Evolutionary conservation across 140 eudicot genomes (phyloP), one percentile per base, ranked within the genome.

Genomic region (Flaveria floridana): DNA sequence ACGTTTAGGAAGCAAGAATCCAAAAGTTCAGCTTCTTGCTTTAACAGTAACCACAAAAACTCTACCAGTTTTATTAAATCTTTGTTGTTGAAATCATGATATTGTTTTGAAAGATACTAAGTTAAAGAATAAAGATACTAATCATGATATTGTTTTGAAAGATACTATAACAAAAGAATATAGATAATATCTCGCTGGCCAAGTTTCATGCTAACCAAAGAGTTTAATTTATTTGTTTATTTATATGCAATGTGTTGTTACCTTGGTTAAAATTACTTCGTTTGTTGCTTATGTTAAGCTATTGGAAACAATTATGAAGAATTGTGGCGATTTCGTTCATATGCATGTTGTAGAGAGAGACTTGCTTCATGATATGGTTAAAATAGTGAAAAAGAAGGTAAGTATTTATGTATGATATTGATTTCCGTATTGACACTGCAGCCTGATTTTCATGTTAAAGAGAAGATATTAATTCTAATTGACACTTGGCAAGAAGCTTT

Each of bases 401-500:
- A 62, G 80, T 64, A 2, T 50, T 20, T 48, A 5, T 55, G 18
- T 11, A 14, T 59, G n/a, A 55, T 18, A 19, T 69, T 4, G 3
- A 15, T 50, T 51, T 62, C 2, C 1, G 6, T 61, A 4, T 26
- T n/a, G 26, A 58, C 6, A 28, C 15, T 78, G 80, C 84, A 93
- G 93, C 96, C 97, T 28, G 97, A 90, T 76, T 83, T 85, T 68
- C 91, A 93, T 70, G 98, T 93, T 5, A 93, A 90, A 76, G 97
- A 93, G 84, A 93, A 93, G 84, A 93, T 93, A 76, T 79, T 93
- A 72, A 76, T 86, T 80, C 89, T 90, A 51, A 86, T 93, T 16
- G 98, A 93, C 80, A 93, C 98, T 5, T 93, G 98, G 98, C 98
- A 93, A 90, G 97, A 93, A 78, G 96, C 92, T 68, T 93, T 93